Percentiles rank a stretch among this genome's conserved stretches.
These are phyloP conservation scores for Fraxinus americana DNA, from an alignment of 257 asterid genomes.

Conservation along the genomic window DNA sequence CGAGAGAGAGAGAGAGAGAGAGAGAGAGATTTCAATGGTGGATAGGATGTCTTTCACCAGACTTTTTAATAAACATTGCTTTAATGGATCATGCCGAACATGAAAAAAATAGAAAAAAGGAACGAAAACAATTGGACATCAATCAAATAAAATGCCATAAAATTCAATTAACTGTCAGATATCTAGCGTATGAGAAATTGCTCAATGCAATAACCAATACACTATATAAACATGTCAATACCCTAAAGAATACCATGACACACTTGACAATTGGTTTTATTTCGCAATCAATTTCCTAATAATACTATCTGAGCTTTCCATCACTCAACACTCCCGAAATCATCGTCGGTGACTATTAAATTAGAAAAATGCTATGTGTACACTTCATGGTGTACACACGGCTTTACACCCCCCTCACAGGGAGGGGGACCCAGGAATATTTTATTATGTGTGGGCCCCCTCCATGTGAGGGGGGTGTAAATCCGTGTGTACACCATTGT, in stretches of 20 bases:
- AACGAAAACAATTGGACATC: neutral
- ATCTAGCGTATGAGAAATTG: neutral
- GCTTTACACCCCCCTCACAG: too few species aligned
- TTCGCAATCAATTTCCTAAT: neutral
- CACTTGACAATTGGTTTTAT: neutral
- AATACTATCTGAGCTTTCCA: neutral
- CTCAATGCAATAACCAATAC: neutral
- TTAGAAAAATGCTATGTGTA: too few species aligned
- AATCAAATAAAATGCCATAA: neutral
- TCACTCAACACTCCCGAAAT: neutral
- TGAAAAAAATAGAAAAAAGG: neutral
- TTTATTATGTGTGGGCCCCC: too few species aligned
- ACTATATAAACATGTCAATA: neutral
- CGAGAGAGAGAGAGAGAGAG: fast-evolving
- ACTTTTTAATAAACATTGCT: neutral
- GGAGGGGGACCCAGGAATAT: too few species aligned
- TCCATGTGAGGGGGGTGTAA: too few species aligned
- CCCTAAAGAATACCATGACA: neutral
- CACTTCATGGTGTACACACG: too few species aligned
- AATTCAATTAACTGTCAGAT: neutral
- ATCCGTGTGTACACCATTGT: too few species aligned
- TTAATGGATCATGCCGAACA: neutral
- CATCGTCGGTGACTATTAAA: neutral
- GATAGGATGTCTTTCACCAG: neutral
- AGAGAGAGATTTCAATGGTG: neutral